Percentiles rank a stretch among this genome's conserved stretches.
These are phyloP conservation scores for Graphium sp. DNA, from an alignment of 2,329 filamentous ascomycete species.

Conservation along the genomic window DNA sequence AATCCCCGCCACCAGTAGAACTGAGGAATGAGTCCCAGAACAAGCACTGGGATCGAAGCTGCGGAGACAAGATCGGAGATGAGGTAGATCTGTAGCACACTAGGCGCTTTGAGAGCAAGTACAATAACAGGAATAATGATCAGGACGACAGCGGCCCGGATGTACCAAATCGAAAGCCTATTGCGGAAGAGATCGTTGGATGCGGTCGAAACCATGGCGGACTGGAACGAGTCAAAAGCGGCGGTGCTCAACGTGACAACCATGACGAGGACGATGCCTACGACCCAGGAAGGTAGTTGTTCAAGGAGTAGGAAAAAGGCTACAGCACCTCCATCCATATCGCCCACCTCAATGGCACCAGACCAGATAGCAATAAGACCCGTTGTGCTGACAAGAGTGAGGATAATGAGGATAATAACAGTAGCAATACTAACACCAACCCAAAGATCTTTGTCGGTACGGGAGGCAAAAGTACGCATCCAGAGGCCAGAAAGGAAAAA, in stretches of 20 bases:
- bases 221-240: slow-evolving; percentile 67
- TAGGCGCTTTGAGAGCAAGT: slow-evolving; percentile 56
- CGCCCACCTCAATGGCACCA: slow-evolving; percentile 50
- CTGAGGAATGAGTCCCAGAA: slow-evolving; percentile 50
- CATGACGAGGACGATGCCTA: slow-evolving; percentile 70
- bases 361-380: slow-evolving; percentile 69
- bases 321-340: slow-evolving; percentile 42
- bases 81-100: slow-evolving; percentile 66
- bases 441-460: slow-evolving; percentile 62
- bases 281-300: slow-evolving; percentile 61
- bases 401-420: slow-evolving; percentile 46
- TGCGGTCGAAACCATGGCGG: slow-evolving; percentile 69
- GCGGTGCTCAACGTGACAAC: slow-evolving; percentile 60
- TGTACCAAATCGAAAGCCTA: slow-evolving; percentile 57
- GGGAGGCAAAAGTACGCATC: slow-evolving; percentile 69
- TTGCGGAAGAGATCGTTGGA: slow-evolving; percentile 79
- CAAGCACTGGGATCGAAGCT: slow-evolving; percentile 55
- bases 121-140: slow-evolving; percentile 61
- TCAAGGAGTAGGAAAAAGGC: slow-evolving; percentile 63
- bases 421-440: slow-evolving; percentile 56
- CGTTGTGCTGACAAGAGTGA: slow-evolving; percentile 55
- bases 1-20: slow-evolving; percentile 70
- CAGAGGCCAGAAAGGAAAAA: slow-evolving; percentile 78
- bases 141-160: slow-evolving; percentile 51
- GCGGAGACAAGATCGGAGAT: slow-evolving; percentile 69